A percentile compares a stretch with the other conserved stretches of the same genome.
Conservation (phyloP, 768 basidiomycete genomes). For the Amanita polypyramis region DNA sequence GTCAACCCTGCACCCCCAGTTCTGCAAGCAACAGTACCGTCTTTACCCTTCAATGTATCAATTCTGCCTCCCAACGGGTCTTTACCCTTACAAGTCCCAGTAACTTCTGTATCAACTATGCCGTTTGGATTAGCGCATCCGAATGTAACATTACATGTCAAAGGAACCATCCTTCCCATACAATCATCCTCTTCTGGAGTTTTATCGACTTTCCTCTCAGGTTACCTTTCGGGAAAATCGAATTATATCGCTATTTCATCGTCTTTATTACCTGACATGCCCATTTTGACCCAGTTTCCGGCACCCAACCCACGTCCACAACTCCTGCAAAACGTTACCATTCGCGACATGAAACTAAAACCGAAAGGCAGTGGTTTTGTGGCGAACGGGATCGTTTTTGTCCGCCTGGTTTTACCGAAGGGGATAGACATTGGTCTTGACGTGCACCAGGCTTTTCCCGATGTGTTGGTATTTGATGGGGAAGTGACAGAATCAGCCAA, state of each 20-base stretch:
- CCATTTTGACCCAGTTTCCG: conserved; percentile 48
- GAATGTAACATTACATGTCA: conserved; percentile 50
- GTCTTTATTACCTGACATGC: conserved; percentile 39
- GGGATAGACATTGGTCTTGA: conserved; percentile 60
- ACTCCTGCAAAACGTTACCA: conserved; percentile 61
- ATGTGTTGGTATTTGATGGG: conserved; percentile 73
- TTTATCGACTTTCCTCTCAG: conserved; percentile 53
- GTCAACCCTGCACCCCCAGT: conserved; percentile 44
- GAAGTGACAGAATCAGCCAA: conserved; percentile 30
- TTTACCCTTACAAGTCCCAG: conserved; percentile 20
- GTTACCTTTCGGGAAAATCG: conserved; percentile 46
- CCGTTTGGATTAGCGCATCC: conserved; percentile 57
- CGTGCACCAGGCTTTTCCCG: conserved; percentile 58
- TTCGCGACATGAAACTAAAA: conserved; percentile 65
- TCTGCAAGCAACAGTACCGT: conserved; percentile 40
- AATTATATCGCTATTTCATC: conserved; percentile 52
- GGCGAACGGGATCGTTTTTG: conserved; percentile 63
- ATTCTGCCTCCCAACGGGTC: conserved; percentile 24
- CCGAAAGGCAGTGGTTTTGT: conserved; percentile 38
- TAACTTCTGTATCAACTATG: conserved; percentile 44
- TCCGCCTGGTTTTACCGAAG: conserved; percentile 52
- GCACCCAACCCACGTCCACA: conserved; percentile 52
- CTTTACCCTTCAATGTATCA: conserved; percentile 53
- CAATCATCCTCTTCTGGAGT: conserved; percentile 23
- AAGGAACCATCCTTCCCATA: conserved; percentile 49